Evolutionary conservation across 805 yeast species (phyloP).

Genomic region (Kuraishia piskuri): DNA sequence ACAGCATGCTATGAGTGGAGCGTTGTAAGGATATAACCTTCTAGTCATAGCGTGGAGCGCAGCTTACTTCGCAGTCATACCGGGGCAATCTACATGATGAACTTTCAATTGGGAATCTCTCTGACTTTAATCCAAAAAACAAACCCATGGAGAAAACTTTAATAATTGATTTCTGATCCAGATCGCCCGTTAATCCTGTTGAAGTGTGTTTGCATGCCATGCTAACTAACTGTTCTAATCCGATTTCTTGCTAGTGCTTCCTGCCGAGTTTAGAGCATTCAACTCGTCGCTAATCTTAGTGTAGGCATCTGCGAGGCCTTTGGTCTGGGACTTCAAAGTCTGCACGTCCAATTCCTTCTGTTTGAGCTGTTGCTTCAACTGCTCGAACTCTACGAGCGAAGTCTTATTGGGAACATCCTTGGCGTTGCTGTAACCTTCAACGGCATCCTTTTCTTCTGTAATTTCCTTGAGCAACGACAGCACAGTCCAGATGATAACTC

Average conservation of each 20-base stretch:
- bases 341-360: constrained; percentile 29
- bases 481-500: constrained; percentile 35
- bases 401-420: constrained; percentile 17
- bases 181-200: not conserved
- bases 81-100: constrained; percentile 14
- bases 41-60: not conserved
- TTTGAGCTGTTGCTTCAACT: constrained; percentile 25
- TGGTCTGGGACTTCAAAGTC: constrained; percentile 31
- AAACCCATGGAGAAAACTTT: constrained; percentile 16
- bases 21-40: not conserved
- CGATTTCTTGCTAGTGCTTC: not conserved
- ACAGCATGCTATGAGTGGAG: not conserved
- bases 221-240: not conserved
- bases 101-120: constrained; percentile 24
- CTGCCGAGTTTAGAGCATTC: constrained; percentile 5
- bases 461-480: constrained; percentile 33
- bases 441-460: constrained; percentile 25
- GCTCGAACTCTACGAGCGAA: constrained; percentile 17
- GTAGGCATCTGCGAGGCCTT: constrained; percentile 30
- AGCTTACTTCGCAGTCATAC: not conserved
- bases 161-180: constrained; percentile 9
- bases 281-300: constrained; percentile 21
- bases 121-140: constrained; percentile 18
- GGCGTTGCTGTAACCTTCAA: constrained; percentile 12
- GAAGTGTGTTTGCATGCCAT: not conserved